Evolutionary conservation across 2,329 filamentous ascomycete species (phyloP).

Genomic region (Ramularia endophylla): DNA sequence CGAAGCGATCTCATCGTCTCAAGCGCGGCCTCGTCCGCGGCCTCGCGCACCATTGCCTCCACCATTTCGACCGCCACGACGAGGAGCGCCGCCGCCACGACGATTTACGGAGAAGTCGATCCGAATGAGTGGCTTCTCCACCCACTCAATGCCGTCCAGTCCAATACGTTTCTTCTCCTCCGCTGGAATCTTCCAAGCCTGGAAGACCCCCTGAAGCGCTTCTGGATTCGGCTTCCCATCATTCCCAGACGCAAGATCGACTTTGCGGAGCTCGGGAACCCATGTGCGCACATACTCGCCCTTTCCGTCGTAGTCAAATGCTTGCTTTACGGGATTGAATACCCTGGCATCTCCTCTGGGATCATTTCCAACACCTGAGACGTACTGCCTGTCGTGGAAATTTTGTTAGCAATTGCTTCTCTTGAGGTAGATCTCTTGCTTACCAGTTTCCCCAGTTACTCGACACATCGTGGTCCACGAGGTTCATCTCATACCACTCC

Average conservation of each 20-base stretch:
- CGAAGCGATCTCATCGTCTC: too few species aligned
- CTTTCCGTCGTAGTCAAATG: slow-evolving; percentile 66
- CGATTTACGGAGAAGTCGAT: slow-evolving; percentile 58
- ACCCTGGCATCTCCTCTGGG: slow-evolving; percentile 64
- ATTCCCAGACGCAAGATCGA: slow-evolving; percentile 33
- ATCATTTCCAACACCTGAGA: slow-evolving; percentile 73
- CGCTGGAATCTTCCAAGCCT: slow-evolving; percentile 59
- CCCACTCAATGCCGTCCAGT: slow-evolving; percentile 56
- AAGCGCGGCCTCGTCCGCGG: too few species aligned
- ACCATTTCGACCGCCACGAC: slow-evolving; percentile 30
- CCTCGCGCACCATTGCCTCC: slow-evolving; percentile 17
- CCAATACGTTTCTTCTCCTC: slow-evolving; percentile 54
- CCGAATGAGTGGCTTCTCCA: slow-evolving; percentile 58
- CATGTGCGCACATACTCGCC: slow-evolving; percentile 67
- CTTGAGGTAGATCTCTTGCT: too few species aligned
- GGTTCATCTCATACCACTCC: slow-evolving; percentile 72
- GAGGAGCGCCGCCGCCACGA: slow-evolving; percentile 30
- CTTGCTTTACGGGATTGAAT: slow-evolving; percentile 79
- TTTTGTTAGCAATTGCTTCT: not conserved
- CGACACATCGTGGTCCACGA: slow-evolving; percentile 69
- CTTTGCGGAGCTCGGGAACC: slow-evolving; percentile 59
- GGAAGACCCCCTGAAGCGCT: slow-evolving; percentile 56
- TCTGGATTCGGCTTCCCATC: slow-evolving; percentile 20
- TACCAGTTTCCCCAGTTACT: slow-evolving; percentile 66
- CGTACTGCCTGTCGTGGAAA: slow-evolving; percentile 60